Evolutionary conservation across 306 rosid genomes (phyloP), one percentile per base, ranked within the genome.

Genomic region (Arachis stenosperma): DNA sequence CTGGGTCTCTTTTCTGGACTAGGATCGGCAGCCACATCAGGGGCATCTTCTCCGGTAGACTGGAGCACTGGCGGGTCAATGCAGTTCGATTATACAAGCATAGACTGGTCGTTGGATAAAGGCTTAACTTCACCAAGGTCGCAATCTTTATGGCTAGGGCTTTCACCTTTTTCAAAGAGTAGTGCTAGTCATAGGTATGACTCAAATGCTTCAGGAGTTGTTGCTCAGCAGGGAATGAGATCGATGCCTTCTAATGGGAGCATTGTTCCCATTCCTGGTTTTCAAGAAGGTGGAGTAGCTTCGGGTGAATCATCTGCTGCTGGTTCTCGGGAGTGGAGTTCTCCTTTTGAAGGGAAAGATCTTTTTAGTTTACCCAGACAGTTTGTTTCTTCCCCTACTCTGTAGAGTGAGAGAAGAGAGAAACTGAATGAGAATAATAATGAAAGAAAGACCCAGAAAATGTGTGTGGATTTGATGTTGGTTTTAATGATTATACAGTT

Each of bases 341-440:
- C 98, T 70, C 96, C 99, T 4, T 95, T 95, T 29, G 98, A 91
- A 88, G 99, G 94, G 81, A 94, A 90, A 73, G 99, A 91, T 88
- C 89, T 95, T 73, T 95, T 95, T 82, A 90, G 93, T 78, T 84
- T 87, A 83, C 89, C 99, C 36, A 90, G 99, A 86, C 93, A 89
- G 96, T 90, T 84, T 91, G 99, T 95, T 82, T 95, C 91, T 82
- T 91, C 98, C 78, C 97, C 97, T 69, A 81, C 96, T 75, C 97
- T 82, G 72, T 92, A 84, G 84, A 65, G 82, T 46, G 87, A 67
- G 83, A 75, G 61, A 4, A 39, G 71, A 33, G 81, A 81, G 82
- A 75, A 77, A 71, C 64, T 79, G 71, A 77, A 88, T 77, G 79
- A 85, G 79, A 85, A 91, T 85, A 88, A 90, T 50, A 86, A 85